Percentiles rank a stretch among this genome's conserved stretches.
These are phyloP conservation scores for Myxozyma sirexii DNA, from an alignment of 805 yeast species.

Conservation along the genomic window DNA sequence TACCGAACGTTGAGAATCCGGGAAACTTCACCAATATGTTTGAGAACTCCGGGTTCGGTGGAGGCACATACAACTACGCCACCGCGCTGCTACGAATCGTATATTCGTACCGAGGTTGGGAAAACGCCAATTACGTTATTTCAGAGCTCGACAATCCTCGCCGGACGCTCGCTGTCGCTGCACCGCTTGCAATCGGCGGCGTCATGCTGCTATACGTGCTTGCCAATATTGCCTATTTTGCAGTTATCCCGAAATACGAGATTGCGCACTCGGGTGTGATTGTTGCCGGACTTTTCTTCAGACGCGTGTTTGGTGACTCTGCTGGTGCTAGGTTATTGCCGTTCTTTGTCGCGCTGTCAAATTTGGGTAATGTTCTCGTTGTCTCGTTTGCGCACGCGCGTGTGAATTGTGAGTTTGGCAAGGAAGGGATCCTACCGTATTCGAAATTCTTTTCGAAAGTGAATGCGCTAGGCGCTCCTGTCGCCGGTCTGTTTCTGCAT, in stretches of 20 bases:
- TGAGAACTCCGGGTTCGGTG: conserved; percentile 46
- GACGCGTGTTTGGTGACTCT: conserved; percentile 59
- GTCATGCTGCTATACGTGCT: conserved; percentile 58
- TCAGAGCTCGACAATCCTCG: conserved; percentile 61
- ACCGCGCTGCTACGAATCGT: conserved; percentile 62
- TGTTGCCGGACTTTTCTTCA: conserved; percentile 64
- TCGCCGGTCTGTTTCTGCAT: conserved; percentile 54
- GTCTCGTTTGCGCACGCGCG: conserved; percentile 64
- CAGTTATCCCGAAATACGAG: conserved; percentile 51
- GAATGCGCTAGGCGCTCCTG: conserved; percentile 45
- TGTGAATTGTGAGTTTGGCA: conserved; percentile 61
- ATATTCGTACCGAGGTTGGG: conserved; percentile 72
- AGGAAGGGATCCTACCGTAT: conserved; percentile 54
- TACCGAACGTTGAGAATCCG: conserved; percentile 39
- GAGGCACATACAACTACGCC: conserved; percentile 54
- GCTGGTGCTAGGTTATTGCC: conserved; percentile 56
- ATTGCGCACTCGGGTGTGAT: conserved; percentile 58
- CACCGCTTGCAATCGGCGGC: conserved; percentile 58
- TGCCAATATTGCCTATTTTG: conserved; percentile 60
- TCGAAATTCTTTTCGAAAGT: conserved; percentile 50
- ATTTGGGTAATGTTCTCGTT: conserved; percentile 65
- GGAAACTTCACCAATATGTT: conserved; percentile 48
- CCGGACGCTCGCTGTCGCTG: conserved; percentile 60
- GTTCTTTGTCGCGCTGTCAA: conserved; percentile 60
- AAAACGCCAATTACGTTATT: conserved; percentile 65